These are phyloP conservation scores for Penicillium malachiteum DNA, from an alignment of 495 filamentous ascomycete genomes.

Conservation along the genomic window DNA sequence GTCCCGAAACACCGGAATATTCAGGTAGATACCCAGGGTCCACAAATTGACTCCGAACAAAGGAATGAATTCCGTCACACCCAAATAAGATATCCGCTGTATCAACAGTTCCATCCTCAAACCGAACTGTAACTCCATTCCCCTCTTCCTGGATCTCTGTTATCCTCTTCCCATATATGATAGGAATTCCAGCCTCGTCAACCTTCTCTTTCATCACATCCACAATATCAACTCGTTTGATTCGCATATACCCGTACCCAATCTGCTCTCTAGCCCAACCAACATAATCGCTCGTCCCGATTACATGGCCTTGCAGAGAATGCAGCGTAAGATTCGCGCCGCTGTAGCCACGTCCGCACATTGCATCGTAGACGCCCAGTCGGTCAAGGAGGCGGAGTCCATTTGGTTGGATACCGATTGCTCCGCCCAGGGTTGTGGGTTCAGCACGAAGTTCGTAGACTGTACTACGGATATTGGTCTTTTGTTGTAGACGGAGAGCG, in stretches of 20 bases:
- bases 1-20: slow-evolving; percentile 36
- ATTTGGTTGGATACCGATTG: slow-evolving; percentile 48
- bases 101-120: slow-evolving; percentile 29
- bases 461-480: slow-evolving; percentile 24
- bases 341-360: slow-evolving; percentile 25
- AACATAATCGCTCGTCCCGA: slow-evolving; percentile 22
- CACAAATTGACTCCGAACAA: slow-evolving; percentile 27
- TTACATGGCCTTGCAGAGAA: slow-evolving; percentile 25
- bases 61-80: slow-evolving; percentile 57
- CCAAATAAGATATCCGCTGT: slow-evolving; percentile 54
- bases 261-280: slow-evolving; percentile 21
- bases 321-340: slow-evolving; percentile 27
- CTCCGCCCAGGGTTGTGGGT: slow-evolving; percentile 46
- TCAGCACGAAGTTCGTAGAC: slow-evolving; percentile 33
- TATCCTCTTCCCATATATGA: slow-evolving; percentile 25
- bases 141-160: slow-evolving; percentile 13
- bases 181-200: slow-evolving; percentile 18
- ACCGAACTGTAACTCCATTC: slow-evolving; percentile 20
- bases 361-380: slow-evolving; percentile 32
- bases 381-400: slow-evolving; percentile 45
- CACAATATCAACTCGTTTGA: slow-evolving; percentile 30
- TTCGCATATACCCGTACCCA: slow-evolving; percentile 36
- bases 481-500: slow-evolving; percentile 28
- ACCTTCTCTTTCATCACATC: slow-evolving; percentile 26
- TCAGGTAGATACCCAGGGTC: slow-evolving; percentile 28